Base-by-base conservation (phyloP, 306 rosid genomes). In the Macrotyloma uniflorum region DNA sequence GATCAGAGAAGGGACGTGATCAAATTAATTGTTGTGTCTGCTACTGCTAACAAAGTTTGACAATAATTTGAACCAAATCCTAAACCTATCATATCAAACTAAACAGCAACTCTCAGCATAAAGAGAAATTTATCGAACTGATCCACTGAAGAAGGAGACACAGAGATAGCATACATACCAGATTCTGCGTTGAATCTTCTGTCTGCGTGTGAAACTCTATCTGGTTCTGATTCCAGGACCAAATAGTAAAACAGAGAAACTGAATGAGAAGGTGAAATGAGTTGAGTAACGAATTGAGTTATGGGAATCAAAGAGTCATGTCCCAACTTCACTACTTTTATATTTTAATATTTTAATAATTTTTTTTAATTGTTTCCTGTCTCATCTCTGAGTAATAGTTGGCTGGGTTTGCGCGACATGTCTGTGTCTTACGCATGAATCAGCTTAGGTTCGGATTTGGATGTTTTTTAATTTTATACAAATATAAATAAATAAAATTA, bases 361-460 rank as follows among this genome's bases (percentile, higher is more conserved):
- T 3, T 6, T 4, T 55, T 13, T 42, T 26, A 42, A 18, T 77
- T 8, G 38, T 53, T 74, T 50, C 5, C 75, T 77, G 86, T 85
- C 83, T 92, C 80, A 85, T 88, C 75, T 82, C 80, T 9, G 53
- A 51, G 85, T 20, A 67, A 45, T 71, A 54, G 49, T 64, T 62
- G 54, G 87, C 70, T 47, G 70, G 26, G 55, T 72, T 71, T 64
- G 5, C 67, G 87, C 76, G 83, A 82, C 80, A 49, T 42, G 85
- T 69, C 74, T 15, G 23, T 23, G 86, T 30, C 81, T 35, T 51
- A 7, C 67, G 19, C 45, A 11, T 38, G 45, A 46, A 22, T 18
- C 24, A 8, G 38, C 5, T 45, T 86, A 51, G 85, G 79, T 83
- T 80, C 83, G 89, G 73, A 67, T 12, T 33, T 16, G 51, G n/a